Percentiles rank a stretch among this genome's conserved stretches.
phyloP scores from a whole-genome alignment of 768 basidiomycete species.

The Lanmaoa rubissima region DNA sequence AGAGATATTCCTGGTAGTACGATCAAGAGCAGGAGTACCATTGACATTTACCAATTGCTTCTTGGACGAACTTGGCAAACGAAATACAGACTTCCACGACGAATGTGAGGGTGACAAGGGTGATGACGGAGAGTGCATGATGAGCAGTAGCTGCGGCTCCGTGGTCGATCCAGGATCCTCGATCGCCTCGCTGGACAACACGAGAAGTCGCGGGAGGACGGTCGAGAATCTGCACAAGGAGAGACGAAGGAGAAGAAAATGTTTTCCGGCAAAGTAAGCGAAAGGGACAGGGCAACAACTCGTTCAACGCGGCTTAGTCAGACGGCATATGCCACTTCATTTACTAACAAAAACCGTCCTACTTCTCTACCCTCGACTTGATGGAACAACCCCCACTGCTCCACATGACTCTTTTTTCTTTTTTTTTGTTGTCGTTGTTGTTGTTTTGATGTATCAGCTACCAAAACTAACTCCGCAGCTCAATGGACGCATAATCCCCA shows the following conservation, averaged over 20 bases:
- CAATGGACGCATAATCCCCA: not conserved
- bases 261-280: conserved; percentile 16
- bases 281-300: not conserved
- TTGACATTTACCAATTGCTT: conserved; percentile 42
- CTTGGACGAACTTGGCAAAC: conserved; percentile 65
- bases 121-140: conserved; percentile 28
- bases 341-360: not conserved
- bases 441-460: not conserved
- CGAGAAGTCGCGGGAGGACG: conserved; percentile 11
- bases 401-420: not conserved
- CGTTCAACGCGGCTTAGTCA: conserved; percentile 26
- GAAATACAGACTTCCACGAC: conserved; percentile 74
- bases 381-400: no score
- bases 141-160: conserved; percentile 6
- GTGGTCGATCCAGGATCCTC: conserved; percentile 26
- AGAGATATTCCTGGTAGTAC: conserved; percentile 30
- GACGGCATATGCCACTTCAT: conserved; percentile 29
- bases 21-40: conserved; percentile 50
- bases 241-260: conserved; percentile 18
- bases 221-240: conserved; percentile 2
- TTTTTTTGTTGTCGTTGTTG: not conserved
- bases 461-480: not conserved
- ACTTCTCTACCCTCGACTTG: no score
- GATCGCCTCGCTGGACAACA: conserved; percentile 12
- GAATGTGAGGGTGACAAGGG: conserved; percentile 28